phyloP scores from a whole-genome alignment of 306 rosid genomes.

The Pueraria montana region DNA sequence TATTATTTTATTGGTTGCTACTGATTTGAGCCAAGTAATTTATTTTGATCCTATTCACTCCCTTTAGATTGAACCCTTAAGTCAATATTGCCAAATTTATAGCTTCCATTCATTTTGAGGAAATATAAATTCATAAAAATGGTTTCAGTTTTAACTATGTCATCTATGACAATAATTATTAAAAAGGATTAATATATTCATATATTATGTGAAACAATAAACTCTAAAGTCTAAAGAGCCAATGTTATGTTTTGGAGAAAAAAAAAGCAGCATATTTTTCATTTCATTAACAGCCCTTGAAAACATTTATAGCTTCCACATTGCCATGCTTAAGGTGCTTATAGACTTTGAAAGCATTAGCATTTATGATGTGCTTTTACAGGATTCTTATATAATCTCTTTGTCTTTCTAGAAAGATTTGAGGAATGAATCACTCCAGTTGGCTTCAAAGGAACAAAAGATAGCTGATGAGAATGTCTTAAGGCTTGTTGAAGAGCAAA shows the following conservation, averaged over 20 bases:
- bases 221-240: neutral
- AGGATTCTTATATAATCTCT: slow-evolving; percentile 44
- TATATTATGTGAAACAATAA: slow-evolving; percentile 21
- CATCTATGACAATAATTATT: slow-evolving; percentile 19
- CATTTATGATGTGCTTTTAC: slow-evolving; percentile 31
- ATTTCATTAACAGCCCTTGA: slow-evolving; percentile 6
- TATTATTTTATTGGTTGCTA: slow-evolving; percentile 9
- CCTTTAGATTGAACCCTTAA: slow-evolving; percentile 24
- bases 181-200: slow-evolving; percentile 15
- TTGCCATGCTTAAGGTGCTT: slow-evolving; percentile 8
- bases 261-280: neutral
- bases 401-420: slow-evolving; percentile 72
- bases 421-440: slow-evolving; percentile 76
- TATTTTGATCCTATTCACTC: slow-evolving; percentile 3
- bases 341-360: slow-evolving; percentile 33
- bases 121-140: slow-evolving; percentile 12
- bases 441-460: slow-evolving; percentile 90
- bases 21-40: neutral
- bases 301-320: slow-evolving; percentile 37
- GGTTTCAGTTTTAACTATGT: neutral
- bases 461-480: slow-evolving; percentile 84
- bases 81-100: slow-evolving; percentile 17
- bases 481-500: slow-evolving; percentile 88
- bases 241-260: neutral
- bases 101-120: slow-evolving; percentile 11